phyloP scores from a whole-genome alignment of 2,329 filamentous ascomycete genomes.

The Verticillium alfalfae region DNA sequence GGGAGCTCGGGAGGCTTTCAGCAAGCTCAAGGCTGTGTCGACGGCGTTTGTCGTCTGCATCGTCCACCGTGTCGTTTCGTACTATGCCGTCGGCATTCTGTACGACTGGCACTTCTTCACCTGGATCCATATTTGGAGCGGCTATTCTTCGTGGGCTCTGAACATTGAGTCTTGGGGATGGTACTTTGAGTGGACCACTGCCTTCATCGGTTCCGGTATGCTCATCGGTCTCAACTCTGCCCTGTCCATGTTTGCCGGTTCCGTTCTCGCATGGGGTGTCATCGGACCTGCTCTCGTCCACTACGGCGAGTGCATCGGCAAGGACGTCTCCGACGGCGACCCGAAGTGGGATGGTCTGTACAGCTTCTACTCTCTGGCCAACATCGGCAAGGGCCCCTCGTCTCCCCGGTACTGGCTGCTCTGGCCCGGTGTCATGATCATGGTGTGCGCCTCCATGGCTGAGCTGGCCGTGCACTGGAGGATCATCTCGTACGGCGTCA shows the following conservation, averaged over 20 bases:
- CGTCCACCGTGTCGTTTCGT: conserved; percentile 47
- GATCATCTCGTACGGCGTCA: conserved; percentile 26
- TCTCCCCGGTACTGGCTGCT: conserved; percentile 37
- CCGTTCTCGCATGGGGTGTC: conserved; percentile 49
- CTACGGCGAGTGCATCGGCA: conserved; percentile 47
- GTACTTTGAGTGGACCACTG: conserved; percentile 54
- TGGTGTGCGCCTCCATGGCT: conserved; percentile 31
- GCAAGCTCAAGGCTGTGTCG: conserved; percentile 50
- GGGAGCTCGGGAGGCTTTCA: conserved; percentile 45
- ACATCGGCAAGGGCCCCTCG: conserved; percentile 19
- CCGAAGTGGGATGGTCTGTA: conserved; percentile 21
- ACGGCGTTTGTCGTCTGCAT: conserved; percentile 45
- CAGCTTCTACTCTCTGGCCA: conserved; percentile 23
- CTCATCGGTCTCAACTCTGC: conserved; percentile 49
- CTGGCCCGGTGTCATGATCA: conserved; percentile 38
- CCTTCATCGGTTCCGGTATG: conserved; percentile 54
- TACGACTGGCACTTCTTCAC: conserved; percentile 53
- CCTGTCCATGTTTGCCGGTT: conserved; percentile 51
- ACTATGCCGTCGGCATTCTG: conserved; percentile 54
- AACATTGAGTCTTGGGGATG: conserved; percentile 57
- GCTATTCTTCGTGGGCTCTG: conserved; percentile 43
- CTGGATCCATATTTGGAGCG: conserved; percentile 50
- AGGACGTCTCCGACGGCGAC: conserved; percentile 14
- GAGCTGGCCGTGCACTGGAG: conserved; percentile 34
- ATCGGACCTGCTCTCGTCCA: conserved; percentile 41